Conservation (phyloP, 768 basidiomycete species). For the Pholiota conissans region DNA sequence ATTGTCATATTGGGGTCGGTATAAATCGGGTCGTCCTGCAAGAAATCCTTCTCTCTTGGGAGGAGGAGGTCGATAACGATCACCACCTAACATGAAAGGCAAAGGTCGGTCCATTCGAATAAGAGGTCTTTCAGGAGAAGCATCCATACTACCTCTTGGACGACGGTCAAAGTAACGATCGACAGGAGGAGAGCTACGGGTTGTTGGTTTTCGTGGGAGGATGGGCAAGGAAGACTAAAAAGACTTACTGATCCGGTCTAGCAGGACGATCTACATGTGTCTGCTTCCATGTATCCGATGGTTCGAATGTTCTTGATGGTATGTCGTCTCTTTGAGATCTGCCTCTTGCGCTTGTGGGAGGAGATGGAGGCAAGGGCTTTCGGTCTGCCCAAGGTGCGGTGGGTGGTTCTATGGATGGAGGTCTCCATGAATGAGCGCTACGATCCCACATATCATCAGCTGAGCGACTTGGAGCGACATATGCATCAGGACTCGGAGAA, state of each 20-base stretch:
- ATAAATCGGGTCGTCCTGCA: conserved; percentile 40
- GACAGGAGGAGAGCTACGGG: conserved; percentile 17
- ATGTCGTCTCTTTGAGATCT: conserved; percentile 32
- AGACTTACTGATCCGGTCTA: conserved; percentile 42
- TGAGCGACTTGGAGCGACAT: conserved; percentile 35
- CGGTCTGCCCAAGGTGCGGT: conserved; percentile 40
- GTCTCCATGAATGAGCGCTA: conserved; percentile 40
- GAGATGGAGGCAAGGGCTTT: conserved; percentile 38
- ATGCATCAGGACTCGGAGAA: conserved; percentile 55
- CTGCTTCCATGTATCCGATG: conserved; percentile 72
- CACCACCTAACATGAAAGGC: conserved; percentile 27
- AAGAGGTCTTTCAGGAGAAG: conserved; percentile 34
- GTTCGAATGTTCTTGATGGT: conserved; percentile 62
- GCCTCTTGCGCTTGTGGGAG: conserved; percentile 28
- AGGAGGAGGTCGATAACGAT: conserved; percentile 52
- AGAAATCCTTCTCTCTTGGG: conserved; percentile 39
- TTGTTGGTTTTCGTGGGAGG: conserved; percentile 8
- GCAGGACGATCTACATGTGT: conserved; percentile 44
- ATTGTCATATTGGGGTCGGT: conserved; percentile 48
- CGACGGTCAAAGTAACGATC: conserved; percentile 38
- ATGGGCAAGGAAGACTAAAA: conserved; percentile 16
- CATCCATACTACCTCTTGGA: conserved; percentile 29
- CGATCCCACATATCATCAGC: conserved; percentile 50
- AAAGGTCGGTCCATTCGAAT: conserved; percentile 32
- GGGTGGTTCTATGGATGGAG: conserved; percentile 20